Evolutionary conservation across 78 protist genomes (phyloP), one percentile per base, ranked within the genome.

Genomic region (Emiliania huxleyi): DNA sequence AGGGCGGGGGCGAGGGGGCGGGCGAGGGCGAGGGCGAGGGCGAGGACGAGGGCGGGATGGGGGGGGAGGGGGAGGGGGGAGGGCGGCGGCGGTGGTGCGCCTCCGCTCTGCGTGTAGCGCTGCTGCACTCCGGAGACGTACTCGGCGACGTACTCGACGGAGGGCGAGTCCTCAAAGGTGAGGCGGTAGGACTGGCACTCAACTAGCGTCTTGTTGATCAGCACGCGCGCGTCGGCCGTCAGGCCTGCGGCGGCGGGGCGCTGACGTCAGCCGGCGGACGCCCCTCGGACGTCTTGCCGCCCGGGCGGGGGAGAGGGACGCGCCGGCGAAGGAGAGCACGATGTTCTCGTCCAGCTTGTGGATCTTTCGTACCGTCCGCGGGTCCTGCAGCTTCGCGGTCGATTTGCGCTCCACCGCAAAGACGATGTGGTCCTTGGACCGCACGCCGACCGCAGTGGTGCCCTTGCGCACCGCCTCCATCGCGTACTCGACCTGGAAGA

Each of bases 391-490:
- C 69, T 96, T 96, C 2, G 94, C 94, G 4, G 96, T 90, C 33
- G 83, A 49, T 48, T 91, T 77, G 69, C 90, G 81, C 91, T 96
- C 96, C 1, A 93, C 92, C 23, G 89, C 96, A 21, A 96, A 37
- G 6, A 99, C 98, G 40, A 99, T 95, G 29, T 91, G 69, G 90
- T 98, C 98, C 62, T 95, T 94, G 15, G 99, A 99, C 26, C 98
- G 95, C 19, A 98, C 98, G 46, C 98, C 99, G 21, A 98, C 99
- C 35, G 99, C 99, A 0, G 99, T 95, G 0, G 98, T 94, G 8
- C 99, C 99, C 94, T 97, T 96, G 85, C 97, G 90, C n/a, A 99
- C 99, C 0, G 99, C 99, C 90, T 99, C 99, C 92, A 97, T 84
- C 29, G 99, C 99, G 91, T 99, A 99, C 94, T 99, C 99, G 44